phyloP scores from a whole-genome alignment of 805 yeast genomes.

The Metschnikowia borealis region DNA sequence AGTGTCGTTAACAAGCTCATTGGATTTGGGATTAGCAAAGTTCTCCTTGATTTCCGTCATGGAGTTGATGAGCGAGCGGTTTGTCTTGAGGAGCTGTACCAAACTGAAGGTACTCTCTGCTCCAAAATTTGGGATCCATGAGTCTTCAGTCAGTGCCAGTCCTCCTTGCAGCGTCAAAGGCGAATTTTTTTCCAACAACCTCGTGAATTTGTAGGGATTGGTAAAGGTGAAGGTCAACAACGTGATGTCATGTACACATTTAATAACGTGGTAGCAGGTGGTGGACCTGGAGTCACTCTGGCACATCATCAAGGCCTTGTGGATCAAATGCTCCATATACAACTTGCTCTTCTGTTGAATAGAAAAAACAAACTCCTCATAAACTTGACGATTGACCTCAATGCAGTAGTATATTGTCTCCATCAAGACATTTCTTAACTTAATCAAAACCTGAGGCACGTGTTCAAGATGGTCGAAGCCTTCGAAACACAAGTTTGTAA shows the following conservation, averaged over 20 bases:
- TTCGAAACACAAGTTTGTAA: slow-evolving; percentile 11
- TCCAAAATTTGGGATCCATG: neutral
- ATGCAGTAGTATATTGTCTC: slow-evolving; percentile 14
- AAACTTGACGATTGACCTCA: slow-evolving; percentile 11
- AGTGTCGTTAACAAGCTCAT: slow-evolving; percentile 8
- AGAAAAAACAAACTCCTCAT: slow-evolving; percentile 12
- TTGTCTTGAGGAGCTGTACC: neutral
- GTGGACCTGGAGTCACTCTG: slow-evolving; percentile 4
- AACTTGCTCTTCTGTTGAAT: slow-evolving; percentile 9
- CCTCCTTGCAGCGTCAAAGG: neutral
- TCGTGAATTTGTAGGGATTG: slow-evolving; percentile 14
- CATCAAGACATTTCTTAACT: slow-evolving; percentile 10
- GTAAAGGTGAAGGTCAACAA: slow-evolving; percentile 13
- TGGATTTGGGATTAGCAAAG: neutral
- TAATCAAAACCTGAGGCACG: slow-evolving; percentile 9
- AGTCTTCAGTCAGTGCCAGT: neutral
- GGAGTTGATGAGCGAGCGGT: slow-evolving; percentile 4
- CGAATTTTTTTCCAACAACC: slow-evolving; percentile 4
- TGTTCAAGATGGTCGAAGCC: slow-evolving; percentile 10
- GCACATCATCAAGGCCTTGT: slow-evolving; percentile 11
- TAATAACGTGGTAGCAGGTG: slow-evolving; percentile 11
- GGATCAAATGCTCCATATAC: slow-evolving; percentile 11
- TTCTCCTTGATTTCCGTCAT: neutral
- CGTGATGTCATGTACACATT: slow-evolving; percentile 11
- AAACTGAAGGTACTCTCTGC: neutral